Conservation (phyloP, 345 rosid species). For the Pistacia vera region DNA sequence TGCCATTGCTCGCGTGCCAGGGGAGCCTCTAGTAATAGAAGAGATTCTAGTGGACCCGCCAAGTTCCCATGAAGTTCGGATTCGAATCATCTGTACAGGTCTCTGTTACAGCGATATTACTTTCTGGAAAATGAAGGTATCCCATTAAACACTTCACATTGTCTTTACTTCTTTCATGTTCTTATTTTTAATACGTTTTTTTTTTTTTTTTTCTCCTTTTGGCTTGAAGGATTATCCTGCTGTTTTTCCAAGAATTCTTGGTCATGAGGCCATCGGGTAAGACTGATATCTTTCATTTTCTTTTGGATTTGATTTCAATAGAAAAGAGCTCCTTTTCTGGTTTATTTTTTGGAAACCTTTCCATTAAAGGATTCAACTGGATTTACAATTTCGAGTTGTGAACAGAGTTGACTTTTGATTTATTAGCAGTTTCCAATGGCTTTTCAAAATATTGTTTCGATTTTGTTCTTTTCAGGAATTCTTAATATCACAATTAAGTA, state of each 20-base stretch:
- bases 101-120: constrained; percentile 78
- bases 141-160: not conserved
- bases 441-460: too few relatives aligned
- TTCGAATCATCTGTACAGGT: constrained; percentile 71
- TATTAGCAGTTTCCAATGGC: too few relatives aligned
- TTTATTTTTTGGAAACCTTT: too few relatives aligned
- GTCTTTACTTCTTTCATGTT: not conserved
- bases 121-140: constrained; percentile 76
- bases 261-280: constrained; percentile 95
- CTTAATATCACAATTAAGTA: too few relatives aligned
- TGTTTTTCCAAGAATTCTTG: constrained; percentile 74
- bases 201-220: not conserved
- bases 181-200: not conserved
- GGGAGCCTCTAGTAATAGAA: constrained; percentile 77
- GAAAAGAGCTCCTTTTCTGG: too few relatives aligned
- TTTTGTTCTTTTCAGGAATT: too few relatives aligned
- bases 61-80: constrained; percentile 66
- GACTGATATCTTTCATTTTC: constrained; percentile 3
- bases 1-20: constrained; percentile 66
- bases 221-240: constrained; percentile 63
- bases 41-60: constrained; percentile 82
- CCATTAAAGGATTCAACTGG: not conserved
- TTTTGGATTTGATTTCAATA: not conserved
- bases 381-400: too few relatives aligned
- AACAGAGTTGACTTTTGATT: too few relatives aligned